phyloP scores from a whole-genome alignment of 2,329 filamentous ascomycete species.

The Rutstroemia sp. region DNA sequence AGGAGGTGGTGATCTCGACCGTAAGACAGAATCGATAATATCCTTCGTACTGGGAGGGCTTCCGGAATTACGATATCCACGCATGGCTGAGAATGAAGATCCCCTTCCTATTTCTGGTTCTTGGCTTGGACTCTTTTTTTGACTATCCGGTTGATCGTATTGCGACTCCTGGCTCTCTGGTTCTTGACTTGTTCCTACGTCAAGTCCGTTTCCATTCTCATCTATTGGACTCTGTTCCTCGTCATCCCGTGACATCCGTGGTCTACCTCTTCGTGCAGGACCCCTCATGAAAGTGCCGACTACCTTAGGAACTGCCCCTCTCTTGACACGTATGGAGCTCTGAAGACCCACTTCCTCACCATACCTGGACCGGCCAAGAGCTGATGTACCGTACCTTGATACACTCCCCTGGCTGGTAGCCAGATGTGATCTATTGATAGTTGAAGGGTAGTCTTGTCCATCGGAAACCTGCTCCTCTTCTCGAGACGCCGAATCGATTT shows the following conservation, averaged over 20 bases:
- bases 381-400: slow-evolving; percentile 42
- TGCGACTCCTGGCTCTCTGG: slow-evolving; percentile 25
- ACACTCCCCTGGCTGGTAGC: slow-evolving; percentile 44
- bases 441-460: slow-evolving; percentile 34
- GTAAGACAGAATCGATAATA: slow-evolving; percentile 23
- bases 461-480: slow-evolving; percentile 18
- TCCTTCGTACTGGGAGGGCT: slow-evolving; percentile 45
- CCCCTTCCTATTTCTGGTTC: slow-evolving; percentile 15
- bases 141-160: slow-evolving; percentile 18
- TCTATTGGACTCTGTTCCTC: slow-evolving; percentile 36
- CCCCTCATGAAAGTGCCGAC: slow-evolving; percentile 73
- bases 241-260: slow-evolving; percentile 41
- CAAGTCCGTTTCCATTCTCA: slow-evolving; percentile 27
- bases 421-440: slow-evolving; percentile 40
- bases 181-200: slow-evolving; percentile 26
- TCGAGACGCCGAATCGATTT: slow-evolving; percentile 19
- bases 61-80: slow-evolving; percentile 43
- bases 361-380: slow-evolving; percentile 41
- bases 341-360: slow-evolving; percentile 61
- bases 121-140: slow-evolving; percentile 23
- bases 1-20: slow-evolving; percentile 26
- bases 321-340: slow-evolving; percentile 70
- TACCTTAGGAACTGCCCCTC: slow-evolving; percentile 55
- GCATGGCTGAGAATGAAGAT: background rate
- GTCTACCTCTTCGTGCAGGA: slow-evolving; percentile 67